phyloP scores from a whole-genome alignment of 1,284 basidiomycete species.

The Papiliotrema fonsecae region DNA sequence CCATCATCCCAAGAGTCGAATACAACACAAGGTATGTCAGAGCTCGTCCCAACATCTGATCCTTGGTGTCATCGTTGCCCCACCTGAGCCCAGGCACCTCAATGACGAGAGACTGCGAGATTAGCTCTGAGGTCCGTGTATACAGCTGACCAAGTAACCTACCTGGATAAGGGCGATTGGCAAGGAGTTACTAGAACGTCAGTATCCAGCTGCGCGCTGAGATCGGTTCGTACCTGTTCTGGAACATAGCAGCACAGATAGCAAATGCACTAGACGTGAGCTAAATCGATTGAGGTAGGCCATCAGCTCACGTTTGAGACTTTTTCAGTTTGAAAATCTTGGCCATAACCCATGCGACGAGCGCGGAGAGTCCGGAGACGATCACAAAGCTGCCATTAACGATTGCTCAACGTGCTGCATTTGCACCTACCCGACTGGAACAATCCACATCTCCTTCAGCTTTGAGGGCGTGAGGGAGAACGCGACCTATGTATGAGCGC shows the following conservation, averaged over 20 bases:
- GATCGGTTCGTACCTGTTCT: constrained; percentile 33
- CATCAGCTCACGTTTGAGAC: constrained; percentile 47
- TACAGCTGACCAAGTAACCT: neutral
- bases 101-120: constrained; percentile 70
- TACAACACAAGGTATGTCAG: constrained; percentile 89
- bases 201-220: neutral
- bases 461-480: constrained; percentile 58
- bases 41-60: constrained; percentile 86
- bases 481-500: constrained; percentile 31
- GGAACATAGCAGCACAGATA: constrained; percentile 62
- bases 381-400: constrained; percentile 55
- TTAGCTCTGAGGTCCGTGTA: neutral
- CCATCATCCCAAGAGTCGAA: constrained; percentile 89
- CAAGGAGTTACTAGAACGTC: constrained; percentile 69
- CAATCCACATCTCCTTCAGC: constrained; percentile 82
- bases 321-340: constrained; percentile 46
- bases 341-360: constrained; percentile 46
- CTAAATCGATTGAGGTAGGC: too few species aligned
- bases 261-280: constrained; percentile 63
- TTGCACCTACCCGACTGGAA: constrained; percentile 67
- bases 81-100: constrained; percentile 79
- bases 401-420: neutral
- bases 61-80: constrained; percentile 71
- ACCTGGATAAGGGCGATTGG: constrained; percentile 71
- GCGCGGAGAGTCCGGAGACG: constrained; percentile 60